A percentile compares a stretch with the other conserved stretches of the same genome.
Conservation (phyloP, 768 basidiomycete genomes). For the Phaeotremella fagi region DNA sequence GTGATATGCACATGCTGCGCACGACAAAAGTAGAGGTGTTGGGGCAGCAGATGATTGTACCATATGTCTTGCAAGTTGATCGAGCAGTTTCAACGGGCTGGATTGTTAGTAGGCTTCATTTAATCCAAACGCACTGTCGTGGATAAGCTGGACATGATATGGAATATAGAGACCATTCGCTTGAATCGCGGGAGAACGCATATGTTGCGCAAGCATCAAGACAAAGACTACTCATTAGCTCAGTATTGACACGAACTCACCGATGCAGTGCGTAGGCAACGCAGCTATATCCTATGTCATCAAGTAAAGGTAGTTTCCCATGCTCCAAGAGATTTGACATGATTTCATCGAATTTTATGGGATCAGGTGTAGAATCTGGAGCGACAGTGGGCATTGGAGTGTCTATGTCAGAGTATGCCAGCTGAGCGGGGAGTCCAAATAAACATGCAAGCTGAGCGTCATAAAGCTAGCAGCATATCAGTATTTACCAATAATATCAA, state of each 20-base stretch:
- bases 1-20: slow-evolving; percentile 12
- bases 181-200: background rate
- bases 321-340: background rate
- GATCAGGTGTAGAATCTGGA: slow-evolving; percentile 1
- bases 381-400: slow-evolving; percentile 1
- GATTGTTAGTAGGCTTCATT: background rate
- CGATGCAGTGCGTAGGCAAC: slow-evolving; percentile 12
- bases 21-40: slow-evolving; percentile 4
- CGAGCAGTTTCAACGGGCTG: slow-evolving; percentile 8
- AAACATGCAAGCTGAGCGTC: slow-evolving; percentile 19
- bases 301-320: background rate
- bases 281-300: slow-evolving; percentile 7
- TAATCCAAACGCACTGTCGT: background rate
- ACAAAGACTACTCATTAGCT: slow-evolving; percentile 5
- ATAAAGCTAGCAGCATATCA: slow-evolving; percentile 7
- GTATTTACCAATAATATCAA: background rate
- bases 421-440: slow-evolving; percentile 4
- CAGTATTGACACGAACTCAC: slow-evolving; percentile 1
- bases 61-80: slow-evolving; percentile 5
- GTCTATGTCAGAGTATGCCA: slow-evolving; percentile 4
- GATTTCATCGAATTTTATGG: background rate
- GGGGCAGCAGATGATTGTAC: slow-evolving; percentile 1
- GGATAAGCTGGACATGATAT: background rate
- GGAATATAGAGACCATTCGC: background rate
- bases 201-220: background rate